Base-by-base conservation (phyloP, 1,284 basidiomycete species). In the Porogramme epimiltina region DNA sequence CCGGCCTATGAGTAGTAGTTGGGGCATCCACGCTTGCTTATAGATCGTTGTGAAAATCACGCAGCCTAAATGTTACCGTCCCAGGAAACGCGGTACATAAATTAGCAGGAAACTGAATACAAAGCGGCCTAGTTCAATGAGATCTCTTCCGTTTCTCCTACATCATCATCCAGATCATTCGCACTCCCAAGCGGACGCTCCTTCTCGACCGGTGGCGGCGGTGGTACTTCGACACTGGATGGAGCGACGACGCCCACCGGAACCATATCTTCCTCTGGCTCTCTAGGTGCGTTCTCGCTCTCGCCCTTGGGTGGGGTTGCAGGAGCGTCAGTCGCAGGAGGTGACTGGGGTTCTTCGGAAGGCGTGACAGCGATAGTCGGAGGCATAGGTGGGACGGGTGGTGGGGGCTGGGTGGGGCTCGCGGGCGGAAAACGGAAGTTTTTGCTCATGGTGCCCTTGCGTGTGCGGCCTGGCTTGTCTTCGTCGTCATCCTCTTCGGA, bases 151-250 rank as follows among this genome's bases (percentile, higher is more conserved):
- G 87, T 89, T 64, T 85, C 85, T 0, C 87, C 89, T 38, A 90
- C 77, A 24, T 89, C 88, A 43, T 84, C 84, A 40, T 85, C 78
- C 13, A 81, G 79, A 25, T 83, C 81, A 34, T 73, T 63, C 13
- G 72, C 71, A 15, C 59, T 57, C 20, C 60, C 59, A 49, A 65
- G 64, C 51, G 69, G 69, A 54, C 75, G 73, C 67, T 90, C 87
- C 70, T 91, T 89, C 63, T 88, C 85, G 16, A 89, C 77, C 0
- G 85, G 85, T 22, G 88, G 87, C 1, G 87, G 89, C 0, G 88
- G 83, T 3, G 86, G 87, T 9, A 90, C 84, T 63, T 91, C 88
- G 19, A 88, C 84, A 47, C 73, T 83, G 20, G 81, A 77, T 4
- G 83, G 81, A n/a, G 79, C 75, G 19, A 84, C 73, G 2, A 80